phyloP scores from a whole-genome alignment of 1,139 yeast genomes.

The Scheffersomyces cryptocercus region DNA sequence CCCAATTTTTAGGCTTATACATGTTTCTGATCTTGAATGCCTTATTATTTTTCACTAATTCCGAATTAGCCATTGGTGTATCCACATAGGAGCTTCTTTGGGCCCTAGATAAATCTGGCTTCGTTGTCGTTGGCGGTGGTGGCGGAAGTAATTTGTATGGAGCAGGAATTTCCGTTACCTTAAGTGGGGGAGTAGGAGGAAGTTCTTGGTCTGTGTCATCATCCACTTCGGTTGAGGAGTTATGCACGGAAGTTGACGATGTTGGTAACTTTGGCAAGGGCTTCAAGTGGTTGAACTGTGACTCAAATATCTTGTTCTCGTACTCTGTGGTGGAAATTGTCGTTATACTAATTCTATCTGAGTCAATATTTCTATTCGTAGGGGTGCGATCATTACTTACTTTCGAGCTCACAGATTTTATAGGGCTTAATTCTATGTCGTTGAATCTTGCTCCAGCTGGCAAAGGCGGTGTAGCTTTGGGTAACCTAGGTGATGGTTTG shows the following conservation, averaged over 20 bases:
- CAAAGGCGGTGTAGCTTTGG: neutral
- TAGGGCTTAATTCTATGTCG: neutral
- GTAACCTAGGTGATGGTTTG: neutral
- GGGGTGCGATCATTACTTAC: neutral
- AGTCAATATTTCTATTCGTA: constrained; percentile 7
- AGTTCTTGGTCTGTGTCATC: neutral
- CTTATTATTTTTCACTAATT: constrained; percentile 32
- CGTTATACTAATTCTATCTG: constrained; percentile 38
- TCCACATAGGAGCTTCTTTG: neutral
- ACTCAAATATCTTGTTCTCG: constrained; percentile 53
- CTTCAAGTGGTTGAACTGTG: constrained; percentile 42
- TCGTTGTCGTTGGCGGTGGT: neutral
- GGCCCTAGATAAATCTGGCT: neutral
- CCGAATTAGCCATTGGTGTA: constrained; percentile 10
- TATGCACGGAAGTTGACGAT: neutral
- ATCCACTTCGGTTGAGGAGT: neutral
- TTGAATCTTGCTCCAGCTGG: neutral
- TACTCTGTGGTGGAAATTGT: constrained; percentile 56
- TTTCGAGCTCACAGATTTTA: neutral
- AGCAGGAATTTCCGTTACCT: neutral
- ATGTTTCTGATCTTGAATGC: constrained; percentile 38
- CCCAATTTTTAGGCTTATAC: constrained; percentile 52
- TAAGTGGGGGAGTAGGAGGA: neutral
- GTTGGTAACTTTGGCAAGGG: constrained; percentile 30
- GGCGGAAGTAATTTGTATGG: too few relatives aligned